Conservation (phyloP, 345 rosid species). For the Dimocarpus longan region DNA sequence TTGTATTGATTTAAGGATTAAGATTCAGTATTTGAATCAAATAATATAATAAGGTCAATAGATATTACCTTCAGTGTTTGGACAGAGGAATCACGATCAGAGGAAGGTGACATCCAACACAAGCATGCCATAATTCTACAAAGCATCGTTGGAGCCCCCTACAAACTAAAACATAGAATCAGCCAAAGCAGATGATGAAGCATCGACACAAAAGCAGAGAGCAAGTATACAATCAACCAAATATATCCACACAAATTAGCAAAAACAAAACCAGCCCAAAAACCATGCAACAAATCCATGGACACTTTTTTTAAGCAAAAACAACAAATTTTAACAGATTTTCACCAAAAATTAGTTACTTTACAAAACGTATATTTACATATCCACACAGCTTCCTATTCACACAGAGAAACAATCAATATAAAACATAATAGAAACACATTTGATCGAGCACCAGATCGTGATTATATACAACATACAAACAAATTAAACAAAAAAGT, state of each 20-base stretch:
- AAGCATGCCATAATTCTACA: constrained; percentile 94
- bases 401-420: background rate
- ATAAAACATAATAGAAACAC: background rate
- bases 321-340: background rate
- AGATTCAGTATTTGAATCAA: too few species aligned
- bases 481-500: background rate
- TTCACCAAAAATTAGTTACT: background rate
- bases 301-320: constrained; percentile 5
- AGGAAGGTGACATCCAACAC: constrained; percentile 94
- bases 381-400: background rate
- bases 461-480: background rate
- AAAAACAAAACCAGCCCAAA: constrained; percentile 6
- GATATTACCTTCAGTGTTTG: too few species aligned
- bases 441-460: constrained; percentile 8
- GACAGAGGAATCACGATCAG: background rate
- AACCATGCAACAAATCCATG: background rate
- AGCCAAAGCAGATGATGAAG: background rate
- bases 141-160: constrained; percentile 68
- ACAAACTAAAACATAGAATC: constrained; percentile 10
- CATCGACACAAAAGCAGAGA: background rate
- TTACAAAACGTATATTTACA: background rate
- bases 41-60: too few species aligned
- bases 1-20: too few species aligned
- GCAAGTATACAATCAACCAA: background rate
- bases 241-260: constrained; percentile 15